A percentile compares a stretch with the other conserved stretches of the same genome.
phyloP scores from a whole-genome alignment of 352 stramenopile genomes.

The Globisporangium iwayamae region DNA sequence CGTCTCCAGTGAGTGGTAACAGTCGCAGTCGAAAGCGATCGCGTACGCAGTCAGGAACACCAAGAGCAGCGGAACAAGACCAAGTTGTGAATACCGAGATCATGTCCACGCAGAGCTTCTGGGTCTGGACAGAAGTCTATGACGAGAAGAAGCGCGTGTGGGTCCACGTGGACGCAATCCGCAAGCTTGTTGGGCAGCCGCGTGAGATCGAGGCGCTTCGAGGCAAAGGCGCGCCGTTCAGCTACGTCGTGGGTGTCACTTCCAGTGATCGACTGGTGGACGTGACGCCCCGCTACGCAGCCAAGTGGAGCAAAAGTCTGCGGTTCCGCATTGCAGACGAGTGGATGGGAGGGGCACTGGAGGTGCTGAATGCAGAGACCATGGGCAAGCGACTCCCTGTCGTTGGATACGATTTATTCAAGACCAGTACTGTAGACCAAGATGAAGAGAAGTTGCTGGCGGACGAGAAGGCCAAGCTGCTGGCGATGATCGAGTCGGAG shows the following conservation, averaged over 20 bases:
- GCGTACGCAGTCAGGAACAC: neutral
- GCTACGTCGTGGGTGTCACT: slow-evolving; percentile 62
- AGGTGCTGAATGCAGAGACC: slow-evolving; percentile 31
- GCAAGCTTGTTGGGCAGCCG: slow-evolving; percentile 40
- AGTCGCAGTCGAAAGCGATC: slow-evolving; percentile 8
- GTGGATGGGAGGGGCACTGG: slow-evolving; percentile 43
- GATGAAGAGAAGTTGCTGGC: slow-evolving; percentile 17
- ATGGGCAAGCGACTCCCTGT: neutral
- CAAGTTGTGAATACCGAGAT: neutral
- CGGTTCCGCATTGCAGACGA: slow-evolving; percentile 46
- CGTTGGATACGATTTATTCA: neutral
- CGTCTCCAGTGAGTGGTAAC: neutral
- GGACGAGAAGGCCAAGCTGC: slow-evolving; percentile 45
- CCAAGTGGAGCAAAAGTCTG: slow-evolving; percentile 61
- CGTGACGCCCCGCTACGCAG: slow-evolving; percentile 59
- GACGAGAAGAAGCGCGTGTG: slow-evolving; percentile 45
- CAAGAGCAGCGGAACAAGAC: slow-evolving; percentile 7
- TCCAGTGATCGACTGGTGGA: slow-evolving; percentile 48
- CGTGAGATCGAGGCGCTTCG: slow-evolving; percentile 47
- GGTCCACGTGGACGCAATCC: slow-evolving; percentile 57
- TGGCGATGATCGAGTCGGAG: slow-evolving; percentile 29
- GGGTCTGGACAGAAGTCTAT: slow-evolving; percentile 69
- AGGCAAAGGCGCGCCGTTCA: slow-evolving; percentile 45
- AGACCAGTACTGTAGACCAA: slow-evolving; percentile 5
- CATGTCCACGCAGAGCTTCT: slow-evolving; percentile 24